Conservation (phyloP, 1,139 yeast species). For the Nakaseomyces uthaithaninus region DNA sequence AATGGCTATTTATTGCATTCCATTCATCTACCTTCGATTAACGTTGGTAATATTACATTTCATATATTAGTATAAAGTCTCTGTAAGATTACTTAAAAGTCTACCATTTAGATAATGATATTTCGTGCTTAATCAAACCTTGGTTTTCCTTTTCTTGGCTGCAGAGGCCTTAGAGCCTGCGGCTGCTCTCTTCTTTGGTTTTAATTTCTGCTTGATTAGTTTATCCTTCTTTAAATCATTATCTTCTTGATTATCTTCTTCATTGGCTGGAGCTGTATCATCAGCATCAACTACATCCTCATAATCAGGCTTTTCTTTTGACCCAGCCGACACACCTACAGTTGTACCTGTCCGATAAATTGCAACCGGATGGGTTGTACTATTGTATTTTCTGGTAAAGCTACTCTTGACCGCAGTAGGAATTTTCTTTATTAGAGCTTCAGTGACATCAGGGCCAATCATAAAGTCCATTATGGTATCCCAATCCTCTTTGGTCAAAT, state of each 20-base stretch:
- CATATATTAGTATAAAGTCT: neutral
- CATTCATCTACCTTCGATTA: conserved; percentile 10
- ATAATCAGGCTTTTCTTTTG: conserved; percentile 42
- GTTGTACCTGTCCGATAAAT: conserved; percentile 46
- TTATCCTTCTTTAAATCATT: conserved; percentile 47
- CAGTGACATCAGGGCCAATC: conserved; percentile 52
- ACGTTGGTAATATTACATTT: neutral
- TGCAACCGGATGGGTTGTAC: conserved; percentile 72
- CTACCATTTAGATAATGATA: neutral
- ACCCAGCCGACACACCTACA: conserved; percentile 33
- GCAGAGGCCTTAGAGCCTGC: conserved; percentile 16
- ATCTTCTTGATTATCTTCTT: conserved; percentile 35
- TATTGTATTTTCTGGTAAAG: conserved; percentile 78
- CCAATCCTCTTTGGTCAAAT: conserved; percentile 85
- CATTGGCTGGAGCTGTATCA: conserved; percentile 48
- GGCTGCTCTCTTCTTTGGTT: conserved; percentile 27
- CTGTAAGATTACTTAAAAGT: neutral
- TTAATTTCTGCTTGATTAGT: conserved; percentile 43
- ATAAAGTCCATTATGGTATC: conserved; percentile 76
- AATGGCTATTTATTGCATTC: conserved; percentile 70
- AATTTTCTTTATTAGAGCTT: conserved; percentile 47
- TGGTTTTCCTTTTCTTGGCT: conserved; percentile 22
- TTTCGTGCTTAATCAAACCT: conserved; percentile 10
- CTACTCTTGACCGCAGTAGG: conserved; percentile 72
- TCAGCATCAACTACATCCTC: conserved; percentile 59